Evolutionary conservation across 805 yeast species (phyloP).

Genomic region (Wickerhamomyces pijperi): DNA sequence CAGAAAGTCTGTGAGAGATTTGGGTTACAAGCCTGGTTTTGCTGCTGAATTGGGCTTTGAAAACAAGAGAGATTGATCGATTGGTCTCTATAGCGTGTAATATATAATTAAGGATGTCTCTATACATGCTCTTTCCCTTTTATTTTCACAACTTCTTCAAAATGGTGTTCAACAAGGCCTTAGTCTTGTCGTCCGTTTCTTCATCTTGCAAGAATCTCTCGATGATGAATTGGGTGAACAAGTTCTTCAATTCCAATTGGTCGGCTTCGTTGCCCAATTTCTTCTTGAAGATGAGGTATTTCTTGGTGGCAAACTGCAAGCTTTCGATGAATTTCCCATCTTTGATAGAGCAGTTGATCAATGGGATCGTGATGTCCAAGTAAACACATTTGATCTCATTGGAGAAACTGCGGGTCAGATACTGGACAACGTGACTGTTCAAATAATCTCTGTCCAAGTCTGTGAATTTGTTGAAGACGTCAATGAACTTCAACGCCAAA

Average conservation of each 20-base stretch:
- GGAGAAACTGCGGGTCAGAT: constrained; percentile 33
- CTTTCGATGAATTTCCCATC: constrained; percentile 39
- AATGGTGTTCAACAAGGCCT: constrained; percentile 14
- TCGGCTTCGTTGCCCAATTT: constrained; percentile 25
- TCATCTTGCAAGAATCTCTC: constrained; percentile 24
- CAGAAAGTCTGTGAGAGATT: constrained; percentile 8
- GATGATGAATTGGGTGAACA: constrained; percentile 8
- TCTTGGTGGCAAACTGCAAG: constrained; percentile 61
- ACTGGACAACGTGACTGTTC: constrained; percentile 50
- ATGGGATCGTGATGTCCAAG: constrained; percentile 54
- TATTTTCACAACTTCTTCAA: constrained; percentile 12
- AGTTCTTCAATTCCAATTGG: constrained; percentile 22
- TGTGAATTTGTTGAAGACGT: constrained; percentile 56
- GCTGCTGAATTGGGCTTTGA: constrained; percentile 11
- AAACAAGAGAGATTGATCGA: constrained; percentile 7
- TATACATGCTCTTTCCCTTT: background rate
- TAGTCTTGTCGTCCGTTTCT: constrained; percentile 9
- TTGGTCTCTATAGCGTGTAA: no score
- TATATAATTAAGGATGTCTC: no score
- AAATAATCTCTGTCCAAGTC: constrained; percentile 61
- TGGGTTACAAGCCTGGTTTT: constrained; percentile 13
- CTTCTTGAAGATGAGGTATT: constrained; percentile 48
- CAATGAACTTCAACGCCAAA: constrained; percentile 35
- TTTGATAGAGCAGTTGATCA: constrained; percentile 37
- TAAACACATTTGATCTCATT: constrained; percentile 28